Evolutionary conservation across 106 monocot species (phyloP).

Genomic region (Platanthera zijinensis): DNA sequence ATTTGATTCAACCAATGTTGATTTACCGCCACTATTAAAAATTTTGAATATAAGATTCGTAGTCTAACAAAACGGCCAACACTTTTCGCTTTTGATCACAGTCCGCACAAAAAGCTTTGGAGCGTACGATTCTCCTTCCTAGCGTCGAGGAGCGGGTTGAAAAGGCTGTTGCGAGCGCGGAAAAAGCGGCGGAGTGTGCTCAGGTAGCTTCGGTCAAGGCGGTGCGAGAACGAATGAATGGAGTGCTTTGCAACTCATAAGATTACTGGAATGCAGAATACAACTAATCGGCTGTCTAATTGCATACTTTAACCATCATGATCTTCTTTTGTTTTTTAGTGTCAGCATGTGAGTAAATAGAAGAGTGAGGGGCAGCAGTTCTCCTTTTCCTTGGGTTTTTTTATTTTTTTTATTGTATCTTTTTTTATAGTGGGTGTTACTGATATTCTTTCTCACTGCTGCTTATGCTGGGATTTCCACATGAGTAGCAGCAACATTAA

Average conservation of each 20-base stretch:
- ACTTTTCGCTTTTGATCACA: background rate
- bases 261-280: no score
- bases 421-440: background rate
- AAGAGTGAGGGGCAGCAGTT: background rate
- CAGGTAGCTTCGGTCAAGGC: slow-evolving; percentile 46
- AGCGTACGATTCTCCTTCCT: slow-evolving; percentile 17
- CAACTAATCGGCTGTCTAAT: no score
- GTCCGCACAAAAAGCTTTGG: slow-evolving; percentile 41
- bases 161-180: slow-evolving; percentile 29
- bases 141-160: slow-evolving; percentile 37
- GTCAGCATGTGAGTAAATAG: background rate
- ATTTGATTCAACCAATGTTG: background rate
- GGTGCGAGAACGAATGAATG: slow-evolving; percentile 30
- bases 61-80: background rate
- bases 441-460: background rate
- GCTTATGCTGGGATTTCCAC: background rate
- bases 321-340: background rate
- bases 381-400: background rate
- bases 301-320: no score
- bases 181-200: slow-evolving; percentile 42
- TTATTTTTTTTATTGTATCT: background rate
- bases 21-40: background rate
- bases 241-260: background rate
- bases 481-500: no score
- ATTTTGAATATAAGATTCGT: background rate